Evolutionary conservation across 345 rosid genomes (phyloP), one percentile per base, ranked within the genome.

Genomic region (Dipteronia sinensis): DNA sequence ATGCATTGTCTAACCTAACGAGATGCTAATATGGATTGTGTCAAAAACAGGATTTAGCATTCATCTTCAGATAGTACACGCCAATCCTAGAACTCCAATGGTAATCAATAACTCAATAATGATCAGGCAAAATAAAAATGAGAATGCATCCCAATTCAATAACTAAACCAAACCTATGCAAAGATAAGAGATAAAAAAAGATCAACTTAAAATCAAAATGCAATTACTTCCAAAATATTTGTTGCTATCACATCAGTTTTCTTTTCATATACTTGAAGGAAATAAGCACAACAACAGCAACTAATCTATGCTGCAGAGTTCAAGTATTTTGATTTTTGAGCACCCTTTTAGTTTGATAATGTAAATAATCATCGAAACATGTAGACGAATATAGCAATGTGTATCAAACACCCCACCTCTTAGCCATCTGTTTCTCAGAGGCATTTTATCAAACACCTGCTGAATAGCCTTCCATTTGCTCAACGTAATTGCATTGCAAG

Each of bases 381-480:
- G 10, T 46, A 46, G 49, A 46, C 10, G 46, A 8, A 7, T 46
- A 46, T 46, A 10, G 49, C 10, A 42, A 42, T 42, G 46, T 8
- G 9, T 42, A 42, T 42, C 9, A 42, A 42, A 42, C 46, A 42
- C 1, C 46, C 46, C 11, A 10, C 49, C 49, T 46, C 31, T 31
- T 47, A 20, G 19, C 7, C 22, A 65, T 51, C 38, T 11, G 7
- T 59, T 51, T 75, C 78, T 31, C 16, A 29, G 71, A 29, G 49
- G 38, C 78, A 65, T 65, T 34, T 51, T 7, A 65, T 65, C 78
- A 51, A 75, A 31, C 63, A 75, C 51, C 7, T 2, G 1, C 2
- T 22, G 47, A n/a, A n/a, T 10, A n/a, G 38, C 25, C 49, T 7
- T 8, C 19, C 51, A 53, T 51, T 4, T 25, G 17, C 59, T 44